Evolutionary conservation across 352 stramenopile genomes (phyloP).

Genomic region (Phytopythium boreale): DNA sequence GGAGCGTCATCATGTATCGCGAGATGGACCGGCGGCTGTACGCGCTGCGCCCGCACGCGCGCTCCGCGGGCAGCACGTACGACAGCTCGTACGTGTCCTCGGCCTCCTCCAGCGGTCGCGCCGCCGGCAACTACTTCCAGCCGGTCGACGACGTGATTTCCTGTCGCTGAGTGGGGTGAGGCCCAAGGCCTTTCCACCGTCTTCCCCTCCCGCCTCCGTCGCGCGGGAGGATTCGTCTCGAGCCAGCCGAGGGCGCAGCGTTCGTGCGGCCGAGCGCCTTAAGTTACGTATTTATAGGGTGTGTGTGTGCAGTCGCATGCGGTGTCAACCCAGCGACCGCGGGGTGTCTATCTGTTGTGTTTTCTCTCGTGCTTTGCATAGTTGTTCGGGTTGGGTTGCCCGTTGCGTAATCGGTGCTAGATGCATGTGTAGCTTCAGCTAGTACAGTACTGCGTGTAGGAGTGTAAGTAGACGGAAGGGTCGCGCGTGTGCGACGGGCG

Average conservation of each 20-base stretch:
- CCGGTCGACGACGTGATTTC: conserved; percentile 27
- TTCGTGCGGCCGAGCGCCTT: background rate
- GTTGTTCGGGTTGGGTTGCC: background rate
- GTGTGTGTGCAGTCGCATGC: background rate
- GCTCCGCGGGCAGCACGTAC: conserved; percentile 16
- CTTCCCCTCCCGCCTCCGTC: background rate
- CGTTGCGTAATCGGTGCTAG: conserved; percentile 8
- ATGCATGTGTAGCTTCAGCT: background rate
- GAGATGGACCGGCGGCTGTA: conserved; percentile 78
- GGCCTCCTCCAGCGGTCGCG: conserved; percentile 5
- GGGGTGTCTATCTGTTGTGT: conserved; percentile 7
- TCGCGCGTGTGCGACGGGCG: background rate
- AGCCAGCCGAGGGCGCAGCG: background rate
- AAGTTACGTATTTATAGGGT: conserved; percentile 11
- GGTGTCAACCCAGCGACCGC: background rate
- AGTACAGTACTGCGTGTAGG: background rate
- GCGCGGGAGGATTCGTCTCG: background rate
- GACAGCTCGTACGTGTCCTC: conserved; percentile 20
- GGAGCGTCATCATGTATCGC: conserved; percentile 84
- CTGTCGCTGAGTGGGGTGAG: conserved; percentile 18
- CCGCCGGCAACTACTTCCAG: conserved; percentile 23
- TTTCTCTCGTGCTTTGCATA: background rate
- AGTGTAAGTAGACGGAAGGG: background rate
- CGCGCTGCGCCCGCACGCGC: conserved; percentile 30
- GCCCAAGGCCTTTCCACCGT: background rate